Base-by-base conservation (phyloP, 495 filamentous ascomycete genomes). In the Cryomyces minteri region DNA sequence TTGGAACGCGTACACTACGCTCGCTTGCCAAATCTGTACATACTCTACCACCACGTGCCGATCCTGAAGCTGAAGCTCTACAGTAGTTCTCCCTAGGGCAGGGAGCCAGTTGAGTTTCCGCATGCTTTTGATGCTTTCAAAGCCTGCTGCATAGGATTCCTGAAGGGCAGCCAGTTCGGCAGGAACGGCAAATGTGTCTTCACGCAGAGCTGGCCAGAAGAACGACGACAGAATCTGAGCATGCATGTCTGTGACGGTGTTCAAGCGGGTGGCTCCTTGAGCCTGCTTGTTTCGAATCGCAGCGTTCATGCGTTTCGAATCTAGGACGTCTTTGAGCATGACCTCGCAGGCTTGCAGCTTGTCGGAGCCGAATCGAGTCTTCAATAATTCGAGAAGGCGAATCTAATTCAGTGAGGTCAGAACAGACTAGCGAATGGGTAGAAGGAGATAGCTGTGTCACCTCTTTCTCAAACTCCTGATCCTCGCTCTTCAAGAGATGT, bases 251-350 rank as follows among this genome's bases (percentile, higher is more conserved):
- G 9, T 9, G 9, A 49, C 88, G 80, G n/a, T 81, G 49, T 9
- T 69, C 62, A n/a, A 67, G 65, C 9, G 50, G 48, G 6, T 51
- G 4, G 12, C 30, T 12, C 30, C 12, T 0, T 48, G 11, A n/a
- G 41, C 34, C 25, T 50, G 46, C 41, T 1, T 34, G 37, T 30
- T 44, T 18, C 11, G 48, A 31, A 93, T 82, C 29, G 67, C 58
- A 29, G 62, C 54, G 54, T 93, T 77, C 41, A 90, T 71, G 40
- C 76, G 71, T 40, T 72, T 69, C 9, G 87, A 94, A 54, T 94
- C 87, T 41, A 79, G 71, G n/a, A 96, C 79, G 62, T 99, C 90
- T 40, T 78, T 80, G 30, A 96, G 72, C 90, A 99, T 99, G 47
- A 99, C 90, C 54, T 96, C 86, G 62, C 84, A 94, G 39, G 79